Base-by-base conservation (phyloP, 306 rosid species). In the Purshia tridentata region DNA sequence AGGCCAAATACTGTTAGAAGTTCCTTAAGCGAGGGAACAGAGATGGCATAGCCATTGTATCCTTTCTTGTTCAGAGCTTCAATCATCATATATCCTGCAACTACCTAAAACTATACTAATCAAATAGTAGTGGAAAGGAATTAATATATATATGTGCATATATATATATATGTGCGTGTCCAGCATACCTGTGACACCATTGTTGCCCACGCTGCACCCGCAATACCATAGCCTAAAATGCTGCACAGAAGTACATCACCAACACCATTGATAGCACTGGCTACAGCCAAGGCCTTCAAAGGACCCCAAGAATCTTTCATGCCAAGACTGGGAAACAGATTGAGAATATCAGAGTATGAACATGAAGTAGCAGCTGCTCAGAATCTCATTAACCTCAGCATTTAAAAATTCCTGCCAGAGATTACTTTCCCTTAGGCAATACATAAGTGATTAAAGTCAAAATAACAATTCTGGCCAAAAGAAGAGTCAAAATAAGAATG, bases 261-360 rank as follows among this genome's bases (percentile, higher is more conserved):
- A 67, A 80, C 16, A 12, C 86, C 96, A 80, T 87, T 87, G 55
- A 89, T 82, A 67, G 71, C 62, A 74, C 91, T 91, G 39, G 97
- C 88, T 59, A 70, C 84, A 29, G 87, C 87, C 88, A 89, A 84
- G 75, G 96, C 89, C 88, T 86, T 91, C 75, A 91, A 72, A 69
- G 96, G 97, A 80, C 92, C 97, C 96, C 88, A 81, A 4, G 97
- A 91, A 89, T 91, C 97, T 87, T 91, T 91, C 97, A 87, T 89
- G 70, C 92, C 97, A 84, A 91, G 97, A 79, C 96, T 89, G 72
- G 46, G 62, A 67, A 60, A 55, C 46, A 69, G 9, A 67, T 51
- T 14, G 42, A 73, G 19, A 48, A n/a, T 45, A 47, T 47, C 57
- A 79, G 48, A 74, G 29, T 13, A 65, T 29, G 64, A 46, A 75